Base-by-base conservation (phyloP, 495 filamentous ascomycete species). In the Penicillium robsamsonii region DNA sequence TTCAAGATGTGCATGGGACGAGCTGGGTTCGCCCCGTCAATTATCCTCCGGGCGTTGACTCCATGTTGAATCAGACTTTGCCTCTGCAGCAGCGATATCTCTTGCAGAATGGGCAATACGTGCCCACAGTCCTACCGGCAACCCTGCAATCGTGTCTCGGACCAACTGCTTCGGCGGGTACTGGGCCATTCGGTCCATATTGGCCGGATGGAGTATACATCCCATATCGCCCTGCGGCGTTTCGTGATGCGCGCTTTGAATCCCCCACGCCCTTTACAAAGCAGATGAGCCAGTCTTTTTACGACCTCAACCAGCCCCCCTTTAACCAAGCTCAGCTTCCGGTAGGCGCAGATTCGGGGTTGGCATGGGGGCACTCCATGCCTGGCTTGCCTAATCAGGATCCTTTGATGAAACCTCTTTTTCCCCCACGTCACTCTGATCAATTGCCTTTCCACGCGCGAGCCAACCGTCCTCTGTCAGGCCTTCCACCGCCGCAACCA, bases 141-240 rank as follows among this genome's bases (percentile, higher is more conserved):
- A 80, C 84, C 24, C 84, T 88, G 53, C 89, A 92, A 56, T 84
- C 86, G 31, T 80, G 79, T 43, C 71, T 85, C 29, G 84, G 87
- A 7, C 89, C 88, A 33, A 90, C 89, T 3, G 84, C 86, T 20
- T 87, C 87, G 17, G 89, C 89, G 56, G 85, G 84, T 30, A 84
- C 82, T 35, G 85, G 84, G 4, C 82, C 87, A 15, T 89, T 84
- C 69, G 89, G 89, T 3, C 83, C 86, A 15, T 87, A 88, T 60
- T 94, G 89, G 89, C 84, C 85, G 12, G 86, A 96, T 71, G 86
- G 87, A 5, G 85, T 79, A 13, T 86, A 85, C 63, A 85, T 87
- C 29, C 88, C 89, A n/a, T 90, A 89, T 71, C 75, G 84, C 54
- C 87, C 87, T 46, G 80, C 87, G 25, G 81, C 86, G 22, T 63